These are phyloP conservation scores for Pichia californica DNA, from an alignment of 805 yeast species.

Conservation along the genomic window DNA sequence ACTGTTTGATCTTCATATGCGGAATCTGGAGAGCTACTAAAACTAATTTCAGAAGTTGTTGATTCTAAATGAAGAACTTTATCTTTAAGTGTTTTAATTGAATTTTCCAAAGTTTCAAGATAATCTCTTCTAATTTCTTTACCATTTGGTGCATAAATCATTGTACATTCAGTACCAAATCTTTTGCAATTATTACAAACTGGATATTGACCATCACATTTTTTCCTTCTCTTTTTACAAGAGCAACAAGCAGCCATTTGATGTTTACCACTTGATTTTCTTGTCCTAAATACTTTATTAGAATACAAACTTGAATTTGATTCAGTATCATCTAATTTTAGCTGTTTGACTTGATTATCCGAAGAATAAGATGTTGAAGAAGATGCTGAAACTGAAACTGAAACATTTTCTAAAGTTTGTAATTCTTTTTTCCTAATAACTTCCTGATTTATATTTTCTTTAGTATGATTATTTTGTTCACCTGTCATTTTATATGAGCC, in stretches of 20 bases:
- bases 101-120: constrained; percentile 36
- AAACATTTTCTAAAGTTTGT: too few relatives aligned
- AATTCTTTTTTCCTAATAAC: too few relatives aligned
- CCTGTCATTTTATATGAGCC: background rate
- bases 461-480: too few relatives aligned
- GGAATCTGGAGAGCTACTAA: background rate
- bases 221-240: constrained; percentile 42
- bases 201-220: constrained; percentile 48
- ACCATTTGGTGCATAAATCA: constrained; percentile 42
- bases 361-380: too few relatives aligned
- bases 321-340: too few relatives aligned
- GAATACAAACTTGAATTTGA: too few relatives aligned
- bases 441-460: too few relatives aligned
- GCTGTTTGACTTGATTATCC: too few relatives aligned
- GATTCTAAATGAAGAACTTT: background rate
- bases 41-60: background rate
- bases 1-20: background rate
- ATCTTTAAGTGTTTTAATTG: constrained; percentile 11
- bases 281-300: too few relatives aligned
- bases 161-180: constrained; percentile 38
- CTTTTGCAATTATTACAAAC: constrained; percentile 37
- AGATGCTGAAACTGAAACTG: too few relatives aligned
- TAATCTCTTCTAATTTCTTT: constrained; percentile 42
- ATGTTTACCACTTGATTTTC: constrained; percentile 19
- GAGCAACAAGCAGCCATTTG: constrained; percentile 45